Percentiles rank a stretch among this genome's conserved stretches.
Conservation (phyloP, 139 green algal species). For the Edaphochlamys debaryana region DNA sequence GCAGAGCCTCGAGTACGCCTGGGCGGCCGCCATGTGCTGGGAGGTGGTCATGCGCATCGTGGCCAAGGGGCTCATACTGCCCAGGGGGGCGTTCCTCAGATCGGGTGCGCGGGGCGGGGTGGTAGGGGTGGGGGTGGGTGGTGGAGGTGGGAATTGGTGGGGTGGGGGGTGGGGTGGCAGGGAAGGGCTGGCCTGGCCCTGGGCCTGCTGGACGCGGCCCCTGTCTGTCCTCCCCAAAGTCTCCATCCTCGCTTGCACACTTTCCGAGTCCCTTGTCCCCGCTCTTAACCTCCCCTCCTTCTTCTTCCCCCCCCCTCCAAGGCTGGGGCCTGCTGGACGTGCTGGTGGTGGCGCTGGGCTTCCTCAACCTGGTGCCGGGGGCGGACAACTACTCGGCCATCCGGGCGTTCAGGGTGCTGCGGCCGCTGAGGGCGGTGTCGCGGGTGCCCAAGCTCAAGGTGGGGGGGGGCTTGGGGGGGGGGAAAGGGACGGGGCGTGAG, state of each 20-base stretch:
- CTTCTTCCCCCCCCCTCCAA: not conserved
- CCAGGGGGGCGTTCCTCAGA: not conserved
- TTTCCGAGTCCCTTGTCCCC: too few relatives aligned
- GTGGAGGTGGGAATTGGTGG: not conserved
- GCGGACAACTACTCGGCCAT: constrained; percentile 52
- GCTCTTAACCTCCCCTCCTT: not conserved
- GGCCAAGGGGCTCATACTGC: not conserved
- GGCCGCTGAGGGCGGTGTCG: constrained; percentile 61
- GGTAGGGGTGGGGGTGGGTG: too few relatives aligned
- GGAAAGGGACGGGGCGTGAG: not conserved
- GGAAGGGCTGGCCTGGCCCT: too few relatives aligned
- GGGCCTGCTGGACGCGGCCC: too few relatives aligned
- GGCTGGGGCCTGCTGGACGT: constrained; percentile 63
- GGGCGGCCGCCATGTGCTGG: not conserved
- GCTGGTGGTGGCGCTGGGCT: constrained; percentile 42
- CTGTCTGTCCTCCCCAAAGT: too few relatives aligned
- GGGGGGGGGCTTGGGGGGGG: not conserved
- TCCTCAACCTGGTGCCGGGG: constrained; percentile 49
- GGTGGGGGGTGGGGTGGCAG: too few relatives aligned
- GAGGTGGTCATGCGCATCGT: not conserved
- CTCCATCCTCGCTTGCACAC: too few relatives aligned
- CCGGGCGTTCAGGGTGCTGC: constrained; percentile 62
- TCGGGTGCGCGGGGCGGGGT: too few relatives aligned
- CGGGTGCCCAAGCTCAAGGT: constrained; percentile 44
- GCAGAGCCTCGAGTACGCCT: not conserved